Percentiles rank a stretch among this genome's conserved stretches.
phyloP scores from a whole-genome alignment of 2,329 filamentous ascomycete species.

The Penicillium janthinellum region DNA sequence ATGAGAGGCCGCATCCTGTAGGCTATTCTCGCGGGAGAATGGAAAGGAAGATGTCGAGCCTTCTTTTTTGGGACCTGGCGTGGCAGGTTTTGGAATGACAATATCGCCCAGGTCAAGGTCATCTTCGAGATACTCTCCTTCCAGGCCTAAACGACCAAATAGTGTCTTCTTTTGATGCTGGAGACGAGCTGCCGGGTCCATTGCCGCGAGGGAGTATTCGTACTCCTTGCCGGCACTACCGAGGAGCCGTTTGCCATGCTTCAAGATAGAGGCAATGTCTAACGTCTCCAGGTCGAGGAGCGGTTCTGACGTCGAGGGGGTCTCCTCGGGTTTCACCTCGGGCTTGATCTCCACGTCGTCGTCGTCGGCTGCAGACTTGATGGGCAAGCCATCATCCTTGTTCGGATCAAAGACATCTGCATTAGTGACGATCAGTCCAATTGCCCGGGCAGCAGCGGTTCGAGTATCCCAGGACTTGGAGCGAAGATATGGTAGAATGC shows the following conservation, averaged over 20 bases:
- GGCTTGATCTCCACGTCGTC: conserved; percentile 45
- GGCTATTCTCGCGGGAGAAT: conserved; percentile 45
- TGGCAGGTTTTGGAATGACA: conserved; percentile 47
- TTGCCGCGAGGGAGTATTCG: conserved; percentile 77
- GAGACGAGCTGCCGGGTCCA: conserved; percentile 80
- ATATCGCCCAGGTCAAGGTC: conserved; percentile 69
- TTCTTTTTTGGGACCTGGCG: conserved; percentile 52
- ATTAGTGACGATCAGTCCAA: conserved; percentile 91
- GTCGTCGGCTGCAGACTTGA: conserved; percentile 53
- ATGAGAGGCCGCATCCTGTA: conserved; percentile 45
- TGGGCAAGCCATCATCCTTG: conserved; percentile 60
- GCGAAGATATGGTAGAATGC: conserved; percentile 91
- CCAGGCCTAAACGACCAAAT: conserved; percentile 75
- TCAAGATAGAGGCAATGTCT: conserved; percentile 77
- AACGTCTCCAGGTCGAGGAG: conserved; percentile 72
- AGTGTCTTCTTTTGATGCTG: conserved; percentile 89
- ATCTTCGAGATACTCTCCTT: conserved; percentile 82
- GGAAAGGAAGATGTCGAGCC: conserved; percentile 50
- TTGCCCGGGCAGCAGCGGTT: conserved; percentile 87
- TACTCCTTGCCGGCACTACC: conserved; percentile 79
- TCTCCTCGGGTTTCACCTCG: conserved; percentile 44
- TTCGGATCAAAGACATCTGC: conserved; percentile 89
- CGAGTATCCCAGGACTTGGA: conserved; percentile 98
- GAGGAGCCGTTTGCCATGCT: conserved; percentile 78
- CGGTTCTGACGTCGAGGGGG: conserved; percentile 52